Base-by-base conservation (phyloP, 306 rosid genomes). In the Castanea crenata region DNA sequence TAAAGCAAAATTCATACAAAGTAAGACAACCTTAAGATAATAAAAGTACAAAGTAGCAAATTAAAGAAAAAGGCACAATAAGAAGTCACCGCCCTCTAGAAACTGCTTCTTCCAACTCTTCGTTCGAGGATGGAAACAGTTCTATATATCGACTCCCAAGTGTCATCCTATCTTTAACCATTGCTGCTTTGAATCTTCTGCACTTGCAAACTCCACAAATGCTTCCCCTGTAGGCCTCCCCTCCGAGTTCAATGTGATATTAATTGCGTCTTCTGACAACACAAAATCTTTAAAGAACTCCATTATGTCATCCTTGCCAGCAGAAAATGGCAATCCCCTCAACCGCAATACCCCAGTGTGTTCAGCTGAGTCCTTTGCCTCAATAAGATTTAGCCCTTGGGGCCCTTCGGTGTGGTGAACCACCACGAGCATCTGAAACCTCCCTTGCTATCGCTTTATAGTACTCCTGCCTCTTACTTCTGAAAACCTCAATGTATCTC, bases 161-260 rank as follows among this genome's bases (percentile, higher is more conserved):
- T 0, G 97, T 94, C 98, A 92, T 94, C 83, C 98, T 92, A 77
- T 92, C 97, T 86, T 94, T 94, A 19, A 80, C 83, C 98, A 94
- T 94, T 15, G 98, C 97, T 27, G 94, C 90, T 83, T 91, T 5
- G 98, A 94, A 76, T 94, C 98, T 63, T 91, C 94, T 23, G 90
- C 86, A 34, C 81, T 82, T 46, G 79, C 82, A 57, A 94, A 94
- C 93, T 94, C 98, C 64, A 91, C 96, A 78, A 89, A 92, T 76
- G 97, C 98, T 86, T 94, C 98, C 78, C 98, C 98, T 25, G 94
- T 92, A 32, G 94, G 94, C 78, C 98, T 89, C n/a, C 98, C 98
- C 85, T 94, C 97, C 2, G 91, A 94, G 79, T 91, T 94, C 94
- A 89, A 74, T 73, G 87, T 49, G 44, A 92, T 83, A 82, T 91